These are phyloP conservation scores for Coemansia biformis DNA, from an alignment of 192 early-diverging fungal genomes.

Conservation along the genomic window DNA sequence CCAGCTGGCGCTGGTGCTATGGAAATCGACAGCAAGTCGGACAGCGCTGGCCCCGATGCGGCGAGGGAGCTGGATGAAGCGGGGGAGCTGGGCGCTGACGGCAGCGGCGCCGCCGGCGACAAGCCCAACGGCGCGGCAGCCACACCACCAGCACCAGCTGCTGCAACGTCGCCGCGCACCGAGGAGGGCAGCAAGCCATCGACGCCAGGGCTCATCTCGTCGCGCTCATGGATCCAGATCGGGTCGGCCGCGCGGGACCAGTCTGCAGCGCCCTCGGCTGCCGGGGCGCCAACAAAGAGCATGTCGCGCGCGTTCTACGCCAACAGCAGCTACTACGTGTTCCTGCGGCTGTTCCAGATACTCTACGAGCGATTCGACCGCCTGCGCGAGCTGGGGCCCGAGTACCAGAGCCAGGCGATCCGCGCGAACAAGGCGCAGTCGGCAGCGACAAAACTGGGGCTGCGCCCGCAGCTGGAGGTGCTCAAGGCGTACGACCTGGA, in stretches of 20 bases:
- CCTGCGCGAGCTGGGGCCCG: slow-evolving; percentile 69
- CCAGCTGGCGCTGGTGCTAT: too few relatives aligned
- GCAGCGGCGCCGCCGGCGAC: too few relatives aligned
- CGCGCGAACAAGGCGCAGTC: slow-evolving; percentile 36
- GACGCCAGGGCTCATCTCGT: slow-evolving; percentile 48
- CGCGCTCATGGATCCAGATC: slow-evolving; percentile 51
- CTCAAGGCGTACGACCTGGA: slow-evolving; percentile 57
- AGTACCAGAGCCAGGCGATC: slow-evolving; percentile 40
- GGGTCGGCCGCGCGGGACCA: slow-evolving; percentile 20
- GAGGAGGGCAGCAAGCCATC: slow-evolving; percentile 47
- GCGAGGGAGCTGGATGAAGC: too few relatives aligned
- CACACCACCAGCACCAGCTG: too few relatives aligned
- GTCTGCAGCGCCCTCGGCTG: slow-evolving; percentile 9
- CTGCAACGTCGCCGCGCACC: not conserved
- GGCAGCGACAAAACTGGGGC: slow-evolving; percentile 41
- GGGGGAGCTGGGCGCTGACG: too few relatives aligned
- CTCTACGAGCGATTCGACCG: slow-evolving; percentile 76
- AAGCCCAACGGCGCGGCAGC: slow-evolving; percentile 2
- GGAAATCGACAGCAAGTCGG: too few relatives aligned
- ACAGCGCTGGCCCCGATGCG: too few relatives aligned
- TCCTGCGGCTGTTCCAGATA: slow-evolving; percentile 82
- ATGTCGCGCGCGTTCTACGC: slow-evolving; percentile 73
- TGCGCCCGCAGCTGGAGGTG: slow-evolving; percentile 48
- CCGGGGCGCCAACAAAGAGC: slow-evolving; percentile 23
- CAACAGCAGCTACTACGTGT: slow-evolving; percentile 81